Evolutionary conservation across 177 flowering plant genomes (phyloP).

Genomic region (Tripterygium wilfordii): DNA sequence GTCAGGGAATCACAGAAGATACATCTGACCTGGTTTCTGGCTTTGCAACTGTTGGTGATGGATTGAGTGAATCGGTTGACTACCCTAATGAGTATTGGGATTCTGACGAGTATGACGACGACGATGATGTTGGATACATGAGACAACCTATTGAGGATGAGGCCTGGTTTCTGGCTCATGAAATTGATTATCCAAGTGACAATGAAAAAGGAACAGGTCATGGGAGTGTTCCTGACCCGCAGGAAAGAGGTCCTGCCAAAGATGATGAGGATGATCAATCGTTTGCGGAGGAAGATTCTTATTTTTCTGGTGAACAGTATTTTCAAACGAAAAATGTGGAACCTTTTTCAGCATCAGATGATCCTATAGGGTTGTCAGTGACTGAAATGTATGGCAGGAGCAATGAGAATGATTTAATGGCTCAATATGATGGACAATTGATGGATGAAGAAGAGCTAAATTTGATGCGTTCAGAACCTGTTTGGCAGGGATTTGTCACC

Average conservation of each 20-base stretch:
- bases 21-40: constrained; percentile 93
- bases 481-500: constrained; percentile 96
- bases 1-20: constrained; percentile 95
- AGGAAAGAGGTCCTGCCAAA: constrained; percentile 62
- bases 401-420: constrained; percentile 59
- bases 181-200: constrained; percentile 98
- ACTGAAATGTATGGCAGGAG: constrained; percentile 56
- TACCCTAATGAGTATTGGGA: constrained; percentile 99
- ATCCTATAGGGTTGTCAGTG: constrained; percentile 53
- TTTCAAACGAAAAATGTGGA: constrained; percentile 51
- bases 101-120: constrained; percentile 98
- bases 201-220: constrained; percentile 89
- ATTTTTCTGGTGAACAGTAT: constrained; percentile 82
- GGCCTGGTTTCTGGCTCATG: constrained; percentile 99
- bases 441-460: constrained; percentile 89
- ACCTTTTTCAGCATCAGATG: constrained; percentile 52
- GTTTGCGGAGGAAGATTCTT: constrained; percentile 95
- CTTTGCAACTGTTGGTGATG: constrained; percentile 94
- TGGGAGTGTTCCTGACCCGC: constrained; percentile 84
- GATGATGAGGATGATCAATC: constrained; percentile 96
- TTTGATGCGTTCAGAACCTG: constrained; percentile 92
- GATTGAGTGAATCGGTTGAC: constrained; percentile 82
- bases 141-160: constrained; percentile 99
- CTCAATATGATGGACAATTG: constrained; percentile 89
- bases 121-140: constrained; percentile 96